Evolutionary conservation across 495 filamentous ascomycete species (phyloP).

Genomic region (Wilcoxina mikolae): DNA sequence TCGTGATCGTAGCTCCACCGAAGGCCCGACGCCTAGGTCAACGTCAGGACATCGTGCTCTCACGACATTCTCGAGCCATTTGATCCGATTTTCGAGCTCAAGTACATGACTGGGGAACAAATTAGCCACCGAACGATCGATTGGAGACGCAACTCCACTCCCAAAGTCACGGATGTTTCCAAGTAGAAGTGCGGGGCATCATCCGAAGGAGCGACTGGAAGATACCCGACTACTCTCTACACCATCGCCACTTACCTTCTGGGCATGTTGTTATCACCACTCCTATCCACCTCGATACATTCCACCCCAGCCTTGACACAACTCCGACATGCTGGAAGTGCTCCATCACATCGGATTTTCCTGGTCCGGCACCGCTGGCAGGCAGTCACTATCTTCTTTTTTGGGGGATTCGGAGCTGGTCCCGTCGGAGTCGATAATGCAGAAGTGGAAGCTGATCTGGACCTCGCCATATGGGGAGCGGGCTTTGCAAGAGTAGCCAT

Average conservation of each 20-base stretch:
- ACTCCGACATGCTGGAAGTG: conserved; percentile 24
- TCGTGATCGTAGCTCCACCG: conserved; percentile 24
- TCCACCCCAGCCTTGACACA: conserved; percentile 24
- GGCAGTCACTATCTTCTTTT: conserved; percentile 29
- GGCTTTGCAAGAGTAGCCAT: conserved; percentile 9
- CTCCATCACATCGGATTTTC: conserved; percentile 28
- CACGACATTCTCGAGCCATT: conserved; percentile 25
- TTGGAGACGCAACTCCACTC: no score
- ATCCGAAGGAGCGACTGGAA: no score
- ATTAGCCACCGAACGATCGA: conserved; percentile 3
- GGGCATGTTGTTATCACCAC: conserved; percentile 26
- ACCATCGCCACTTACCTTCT: conserved; percentile 24
- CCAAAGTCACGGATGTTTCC: no score
- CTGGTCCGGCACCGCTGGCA: conserved; percentile 28
- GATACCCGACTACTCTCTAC: no score
- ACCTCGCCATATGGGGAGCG: conserved; percentile 4
- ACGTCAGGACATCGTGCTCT: conserved; percentile 17
- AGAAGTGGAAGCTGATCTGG: conserved; percentile 28
- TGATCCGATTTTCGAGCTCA: conserved; percentile 27
- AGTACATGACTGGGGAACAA: conserved; percentile 23
- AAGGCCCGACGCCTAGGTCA: conserved; percentile 18
- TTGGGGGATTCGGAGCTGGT: conserved; percentile 10
- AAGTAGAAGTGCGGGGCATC: no score
- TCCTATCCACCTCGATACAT: conserved; percentile 27
- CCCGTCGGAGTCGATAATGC: conserved; percentile 22